A percentile compares a stretch with the other conserved stretches of the same genome.
phyloP scores from a whole-genome alignment of 441 rosid species.

The Daphne laureola region DNA sequence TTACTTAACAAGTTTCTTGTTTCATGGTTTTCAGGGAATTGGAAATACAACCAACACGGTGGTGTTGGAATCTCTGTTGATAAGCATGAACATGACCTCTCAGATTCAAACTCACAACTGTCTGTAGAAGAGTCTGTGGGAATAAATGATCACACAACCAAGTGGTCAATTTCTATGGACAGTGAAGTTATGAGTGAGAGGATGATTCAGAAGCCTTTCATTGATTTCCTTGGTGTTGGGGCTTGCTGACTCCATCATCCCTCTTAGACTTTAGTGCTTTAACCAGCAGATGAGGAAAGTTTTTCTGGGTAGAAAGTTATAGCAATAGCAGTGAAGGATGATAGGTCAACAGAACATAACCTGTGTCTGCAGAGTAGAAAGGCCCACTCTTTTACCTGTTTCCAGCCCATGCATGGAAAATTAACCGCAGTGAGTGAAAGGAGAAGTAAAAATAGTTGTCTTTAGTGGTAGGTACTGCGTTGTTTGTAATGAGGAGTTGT shows the following conservation, averaged over 20 bases:
- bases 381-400: too few relatives aligned
- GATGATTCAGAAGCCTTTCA: constrained; percentile 28
- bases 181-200: constrained; percentile 14
- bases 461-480: background rate
- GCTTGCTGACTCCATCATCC: constrained; percentile 10
- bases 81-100: constrained; percentile 27
- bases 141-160: constrained; percentile 22
- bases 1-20: background rate
- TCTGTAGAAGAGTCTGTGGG: constrained; percentile 43
- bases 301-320: background rate
- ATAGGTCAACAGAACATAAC: background rate
- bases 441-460: background rate
- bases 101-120: constrained; percentile 57
- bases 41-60: constrained; percentile 9
- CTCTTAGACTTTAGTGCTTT: background rate
- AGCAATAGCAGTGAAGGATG: too few relatives aligned
- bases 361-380: too few relatives aligned
- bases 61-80: constrained; percentile 19
- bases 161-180: constrained; percentile 19
- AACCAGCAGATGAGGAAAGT: background rate
- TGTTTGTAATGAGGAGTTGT: too few relatives aligned
- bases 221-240: constrained; percentile 73
- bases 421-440: too few relatives aligned
- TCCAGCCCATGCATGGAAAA: too few relatives aligned
- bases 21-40: constrained; percentile 5